Percentiles rank a stretch among this genome's conserved stretches.
phyloP scores from a whole-genome alignment of 106 monocot genomes.

The Chionographis japonica region DNA sequence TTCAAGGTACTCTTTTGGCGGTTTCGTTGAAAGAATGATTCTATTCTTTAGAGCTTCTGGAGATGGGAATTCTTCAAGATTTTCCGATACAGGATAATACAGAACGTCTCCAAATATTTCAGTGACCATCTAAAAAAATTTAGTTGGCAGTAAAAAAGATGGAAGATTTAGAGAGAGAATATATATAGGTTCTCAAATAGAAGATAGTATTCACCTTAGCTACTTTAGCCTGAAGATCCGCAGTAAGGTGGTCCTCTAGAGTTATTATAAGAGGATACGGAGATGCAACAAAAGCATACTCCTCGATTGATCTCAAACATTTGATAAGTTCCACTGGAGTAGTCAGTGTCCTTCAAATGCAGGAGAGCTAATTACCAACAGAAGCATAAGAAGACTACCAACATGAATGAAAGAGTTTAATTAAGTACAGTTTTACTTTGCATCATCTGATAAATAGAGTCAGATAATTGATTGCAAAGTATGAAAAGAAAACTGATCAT shows the following conservation, averaged over 20 bases:
- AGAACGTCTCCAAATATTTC: conserved; percentile 55
- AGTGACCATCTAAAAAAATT: conserved; percentile 52
- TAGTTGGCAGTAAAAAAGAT: background rate
- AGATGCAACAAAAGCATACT: conserved; percentile 54
- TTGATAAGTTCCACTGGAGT: conserved; percentile 55
- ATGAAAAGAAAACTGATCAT: no score
- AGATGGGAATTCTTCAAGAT: conserved; percentile 42
- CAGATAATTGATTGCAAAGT: no score
- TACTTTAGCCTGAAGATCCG: conserved; percentile 77
- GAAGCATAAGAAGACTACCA: background rate
- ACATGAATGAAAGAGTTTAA: background rate
- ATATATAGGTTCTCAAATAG: background rate
- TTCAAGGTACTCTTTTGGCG: conserved; percentile 59
- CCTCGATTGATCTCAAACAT: conserved; percentile 66
- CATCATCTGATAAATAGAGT: no score
- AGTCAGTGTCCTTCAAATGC: conserved; percentile 51
- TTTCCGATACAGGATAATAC: conserved; percentile 21
- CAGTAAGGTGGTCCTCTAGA: conserved; percentile 75
- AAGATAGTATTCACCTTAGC: conserved; percentile 40
- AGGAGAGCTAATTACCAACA: background rate
- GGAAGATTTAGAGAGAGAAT: background rate
- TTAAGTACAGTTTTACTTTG: background rate
- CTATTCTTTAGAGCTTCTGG: conserved; percentile 41
- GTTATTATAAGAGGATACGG: conserved; percentile 63
- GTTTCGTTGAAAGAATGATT: conserved; percentile 58